phyloP scores from a whole-genome alignment of 2,329 filamentous ascomycete genomes.

The Claviceps maximensis region DNA sequence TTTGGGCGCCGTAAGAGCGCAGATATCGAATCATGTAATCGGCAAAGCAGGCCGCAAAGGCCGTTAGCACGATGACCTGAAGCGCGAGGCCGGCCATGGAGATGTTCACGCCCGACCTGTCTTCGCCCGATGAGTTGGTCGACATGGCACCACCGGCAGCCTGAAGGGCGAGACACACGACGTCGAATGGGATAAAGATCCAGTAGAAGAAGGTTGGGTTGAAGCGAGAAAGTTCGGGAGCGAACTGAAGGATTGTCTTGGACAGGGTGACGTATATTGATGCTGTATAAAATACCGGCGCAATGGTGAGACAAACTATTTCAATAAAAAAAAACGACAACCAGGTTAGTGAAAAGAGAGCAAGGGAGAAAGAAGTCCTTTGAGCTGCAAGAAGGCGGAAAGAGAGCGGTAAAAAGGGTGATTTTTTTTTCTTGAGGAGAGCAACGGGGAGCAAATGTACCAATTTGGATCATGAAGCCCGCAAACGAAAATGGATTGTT shows the following conservation, averaged over 20 bases:
- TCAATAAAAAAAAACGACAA: not conserved
- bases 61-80: conserved; percentile 41
- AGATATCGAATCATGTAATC: conserved; percentile 36
- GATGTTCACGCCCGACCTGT: conserved; percentile 24
- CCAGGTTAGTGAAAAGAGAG: not conserved
- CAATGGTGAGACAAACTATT: conserved; percentile 41
- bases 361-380: not conserved
- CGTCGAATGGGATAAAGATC: conserved; percentile 41
- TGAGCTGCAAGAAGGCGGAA: not conserved
- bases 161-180: conserved; percentile 44
- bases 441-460: conserved; percentile 19
- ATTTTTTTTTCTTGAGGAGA: not conserved
- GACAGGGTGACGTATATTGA: conserved; percentile 53
- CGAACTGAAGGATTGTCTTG: conserved; percentile 27
- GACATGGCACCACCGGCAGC: conserved; percentile 43
- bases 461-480: conserved; percentile 54
- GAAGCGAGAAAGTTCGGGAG: conserved; percentile 28
- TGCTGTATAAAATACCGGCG: conserved; percentile 38
- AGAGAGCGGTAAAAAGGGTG: not conserved
- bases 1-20: conserved; percentile 14
- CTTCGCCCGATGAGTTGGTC: conserved; percentile 25
- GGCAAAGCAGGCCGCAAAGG: conserved; percentile 34
- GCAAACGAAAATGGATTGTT: conserved; percentile 43
- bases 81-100: conserved; percentile 41
- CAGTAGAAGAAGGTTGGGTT: conserved; percentile 29